Evolutionary conservation across 495 filamentous ascomycete genomes (phyloP).

Genomic region (Trichocladium uniseriatum): DNA sequence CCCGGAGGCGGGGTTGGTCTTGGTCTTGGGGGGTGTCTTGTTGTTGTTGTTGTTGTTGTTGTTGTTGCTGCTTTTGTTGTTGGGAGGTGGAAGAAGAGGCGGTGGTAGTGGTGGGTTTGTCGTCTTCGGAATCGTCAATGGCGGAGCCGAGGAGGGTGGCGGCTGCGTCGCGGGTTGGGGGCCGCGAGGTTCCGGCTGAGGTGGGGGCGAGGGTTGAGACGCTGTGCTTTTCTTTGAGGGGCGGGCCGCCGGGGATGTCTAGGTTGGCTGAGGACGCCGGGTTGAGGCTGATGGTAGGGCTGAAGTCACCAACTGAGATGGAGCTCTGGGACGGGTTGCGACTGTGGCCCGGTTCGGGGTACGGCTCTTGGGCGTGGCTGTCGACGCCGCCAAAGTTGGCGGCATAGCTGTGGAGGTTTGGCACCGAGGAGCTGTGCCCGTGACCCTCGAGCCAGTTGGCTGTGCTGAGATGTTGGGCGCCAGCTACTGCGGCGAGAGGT

Average conservation of each 20-base stretch:
- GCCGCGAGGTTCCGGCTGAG: slow-evolving; percentile 35
- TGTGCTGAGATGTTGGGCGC: slow-evolving; percentile 40
- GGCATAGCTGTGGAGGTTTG: slow-evolving; percentile 19
- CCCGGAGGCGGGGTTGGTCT: slow-evolving; percentile 32
- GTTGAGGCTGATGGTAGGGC: slow-evolving; percentile 3
- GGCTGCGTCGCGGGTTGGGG: slow-evolving; percentile 37
- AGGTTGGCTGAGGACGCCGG: slow-evolving; percentile 4
- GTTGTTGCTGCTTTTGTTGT: not conserved
- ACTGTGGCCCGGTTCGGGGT: slow-evolving; percentile 23
- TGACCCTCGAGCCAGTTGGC: slow-evolving; percentile 32
- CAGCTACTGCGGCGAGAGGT: slow-evolving; percentile 78
- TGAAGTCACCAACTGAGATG: slow-evolving; percentile 34
- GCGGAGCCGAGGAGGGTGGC: slow-evolving; percentile 13
- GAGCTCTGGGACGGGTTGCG: slow-evolving; percentile 38
- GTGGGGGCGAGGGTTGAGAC: slow-evolving; percentile 46
- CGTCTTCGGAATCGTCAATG: too few species aligned
- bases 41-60: slow-evolving; percentile 18
- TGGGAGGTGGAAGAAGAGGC: not conserved
- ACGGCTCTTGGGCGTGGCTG: slow-evolving; percentile 1
- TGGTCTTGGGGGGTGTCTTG: slow-evolving; percentile 3
- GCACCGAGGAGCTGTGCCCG: slow-evolving; percentile 23
- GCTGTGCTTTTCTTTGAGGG: slow-evolving; percentile 41
- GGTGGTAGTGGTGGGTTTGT: not conserved
- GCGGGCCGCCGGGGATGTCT: not conserved
- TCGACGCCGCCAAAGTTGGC: not conserved